Evolutionary conservation across 1,139 yeast species (phyloP), one percentile per base, ranked within the genome.

Genomic region (Suhomyces maxii): DNA sequence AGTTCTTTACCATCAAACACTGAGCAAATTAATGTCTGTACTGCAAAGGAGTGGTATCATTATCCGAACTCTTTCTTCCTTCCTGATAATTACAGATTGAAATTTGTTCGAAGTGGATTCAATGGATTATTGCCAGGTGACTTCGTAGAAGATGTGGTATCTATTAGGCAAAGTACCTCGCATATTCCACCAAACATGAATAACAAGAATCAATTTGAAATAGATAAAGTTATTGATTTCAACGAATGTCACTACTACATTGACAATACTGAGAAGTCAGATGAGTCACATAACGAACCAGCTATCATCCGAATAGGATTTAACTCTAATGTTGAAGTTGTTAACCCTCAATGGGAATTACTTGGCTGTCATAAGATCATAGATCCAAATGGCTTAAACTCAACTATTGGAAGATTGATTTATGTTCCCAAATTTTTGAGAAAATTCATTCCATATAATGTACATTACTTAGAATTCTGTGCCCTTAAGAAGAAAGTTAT

Each of bases 31-130:
- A 84, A 82, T 54, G 84, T 91, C 0, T 93, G 98, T 63, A 76
- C 88, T 23, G 97, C 97, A 2, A 79, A 96, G 50, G 98, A 93
- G 67, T 91, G 98, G 97, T 89, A 89, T 59, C 88, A 93, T 59
- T 91, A 73, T 67, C 97, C 98, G 10, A 83, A 87, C 1, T 90
- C 97, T 0, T 86, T 90, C 62, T 88, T 90, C 60, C 68, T 91
- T 25, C 85, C 87, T 2, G 68, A 71, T 18, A 73, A 77, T 33
- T 68, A 78, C 49, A 71, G 97, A 51, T 67, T 89, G 26, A 71
- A 72, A 54, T 91, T 89, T 63, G 82, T 88, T 8, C 71, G 74
- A 48, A 84, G 90, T 48, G 95, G 95, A 1, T 91, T 91, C 64
- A 81, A 84, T 60, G 98, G 98, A 0, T 69, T 91, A 48, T 70